phyloP scores from a whole-genome alignment of 768 basidiomycete species.

The Tulasnella sp. region DNA sequence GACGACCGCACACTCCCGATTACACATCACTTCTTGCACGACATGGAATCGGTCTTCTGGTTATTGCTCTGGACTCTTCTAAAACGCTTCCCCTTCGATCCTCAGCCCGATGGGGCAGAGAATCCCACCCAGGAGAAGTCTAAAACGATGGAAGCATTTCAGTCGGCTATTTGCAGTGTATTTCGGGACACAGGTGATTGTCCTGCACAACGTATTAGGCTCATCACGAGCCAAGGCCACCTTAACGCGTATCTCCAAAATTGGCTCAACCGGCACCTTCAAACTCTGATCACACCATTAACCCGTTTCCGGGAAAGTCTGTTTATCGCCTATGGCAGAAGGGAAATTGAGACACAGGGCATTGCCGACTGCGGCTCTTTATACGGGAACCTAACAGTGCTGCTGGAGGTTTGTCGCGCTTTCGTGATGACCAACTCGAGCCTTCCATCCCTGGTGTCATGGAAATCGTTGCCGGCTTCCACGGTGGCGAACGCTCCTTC shows the following conservation, averaged over 20 bases:
- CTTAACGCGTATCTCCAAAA: not conserved
- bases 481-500: too few relatives aligned
- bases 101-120: too few relatives aligned
- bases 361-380: not conserved
- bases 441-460: too few relatives aligned
- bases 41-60: conserved; percentile 2
- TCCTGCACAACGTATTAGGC: not conserved
- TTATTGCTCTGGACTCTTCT: not conserved
- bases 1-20: not conserved
- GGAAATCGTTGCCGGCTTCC: too few relatives aligned
- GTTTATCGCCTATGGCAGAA: not conserved
- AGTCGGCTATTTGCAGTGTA: not conserved
- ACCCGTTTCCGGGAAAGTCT: not conserved
- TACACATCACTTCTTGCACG: not conserved
- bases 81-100: not conserved
- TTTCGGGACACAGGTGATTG: not conserved
- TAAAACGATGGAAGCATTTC: not conserved
- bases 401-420: not conserved
- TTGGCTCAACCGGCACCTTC: not conserved
- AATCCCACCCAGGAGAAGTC: too few relatives aligned
- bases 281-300: not conserved
- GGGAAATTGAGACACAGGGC: not conserved
- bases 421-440: too few relatives aligned
- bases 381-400: not conserved
- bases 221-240: not conserved